phyloP scores from a whole-genome alignment of 257 asterid species.

The Paulownia fortunei region DNA sequence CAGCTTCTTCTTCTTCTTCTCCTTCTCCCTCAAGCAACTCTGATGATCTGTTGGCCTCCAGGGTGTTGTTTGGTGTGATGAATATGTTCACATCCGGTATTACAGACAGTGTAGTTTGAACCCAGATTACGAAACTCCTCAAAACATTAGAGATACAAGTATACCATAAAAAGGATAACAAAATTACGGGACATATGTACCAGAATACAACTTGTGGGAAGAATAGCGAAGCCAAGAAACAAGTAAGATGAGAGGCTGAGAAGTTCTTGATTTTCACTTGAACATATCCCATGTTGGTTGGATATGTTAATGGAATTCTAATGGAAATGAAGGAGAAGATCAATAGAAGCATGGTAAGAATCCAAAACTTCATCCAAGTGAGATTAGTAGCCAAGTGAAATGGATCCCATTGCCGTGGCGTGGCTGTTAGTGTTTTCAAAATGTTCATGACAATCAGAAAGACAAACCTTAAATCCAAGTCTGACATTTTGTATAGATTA shows the following conservation, averaged over 20 bases:
- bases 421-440: slow-evolving; percentile 16
- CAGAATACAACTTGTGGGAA: slow-evolving; percentile 39
- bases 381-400: slow-evolving; percentile 18
- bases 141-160: neutral
- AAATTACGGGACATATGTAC: slow-evolving; percentile 31
- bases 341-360: slow-evolving; percentile 28
- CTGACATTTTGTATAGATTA: neutral
- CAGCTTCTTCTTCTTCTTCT: neutral
- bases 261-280: slow-evolving; percentile 25
- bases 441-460: slow-evolving; percentile 12
- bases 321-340: slow-evolving; percentile 26
- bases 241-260: slow-evolving; percentile 24
- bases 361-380: slow-evolving; percentile 30
- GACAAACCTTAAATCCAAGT: slow-evolving; percentile 22
- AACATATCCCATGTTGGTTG: slow-evolving; percentile 1
- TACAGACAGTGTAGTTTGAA: neutral
- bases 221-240: slow-evolving; percentile 29
- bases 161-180: slow-evolving; percentile 12
- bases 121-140: neutral
- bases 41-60: neutral
- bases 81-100: slow-evolving; percentile 22
- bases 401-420: slow-evolving; percentile 42
- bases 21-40: neutral
- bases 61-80: neutral
- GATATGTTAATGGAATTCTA: slow-evolving; percentile 2